A percentile compares a stretch with the other conserved stretches of the same genome.
Conservation (phyloP, 2,329 filamentous ascomycete species). For the Neofusicoccum laricinum region DNA sequence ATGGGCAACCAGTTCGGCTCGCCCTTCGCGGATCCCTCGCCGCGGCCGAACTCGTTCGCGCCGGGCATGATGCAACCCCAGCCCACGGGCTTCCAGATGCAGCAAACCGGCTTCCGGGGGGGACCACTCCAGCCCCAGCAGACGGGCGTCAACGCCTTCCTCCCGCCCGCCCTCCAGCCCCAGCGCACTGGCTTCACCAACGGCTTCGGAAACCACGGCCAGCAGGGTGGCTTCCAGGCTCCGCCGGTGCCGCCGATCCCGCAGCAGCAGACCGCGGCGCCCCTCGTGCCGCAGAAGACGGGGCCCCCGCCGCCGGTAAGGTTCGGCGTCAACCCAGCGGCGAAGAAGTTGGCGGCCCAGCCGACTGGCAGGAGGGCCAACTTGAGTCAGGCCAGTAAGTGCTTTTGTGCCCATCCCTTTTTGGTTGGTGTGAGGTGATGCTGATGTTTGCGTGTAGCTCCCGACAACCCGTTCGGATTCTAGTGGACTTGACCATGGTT, state of each 20-base stretch:
- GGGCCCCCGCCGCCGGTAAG: slow-evolving; percentile 83
- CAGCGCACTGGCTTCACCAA: slow-evolving; percentile 45
- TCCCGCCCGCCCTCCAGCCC: slow-evolving; percentile 49
- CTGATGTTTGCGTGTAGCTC: slow-evolving; percentile 47
- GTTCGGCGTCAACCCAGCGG: slow-evolving; percentile 73
- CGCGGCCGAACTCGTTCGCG: slow-evolving; percentile 8
- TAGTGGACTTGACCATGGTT: slow-evolving; percentile 31
- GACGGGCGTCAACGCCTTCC: slow-evolving; percentile 52
- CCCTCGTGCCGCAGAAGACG: slow-evolving; percentile 74
- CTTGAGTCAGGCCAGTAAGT: slow-evolving; percentile 93
- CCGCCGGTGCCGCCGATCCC: slow-evolving; percentile 57
- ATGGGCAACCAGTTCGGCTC: slow-evolving; percentile 40
- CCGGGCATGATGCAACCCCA: not conserved
- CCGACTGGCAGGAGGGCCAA: slow-evolving; percentile 88
- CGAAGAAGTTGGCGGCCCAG: slow-evolving; percentile 79
- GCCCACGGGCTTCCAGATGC: slow-evolving; percentile 24
- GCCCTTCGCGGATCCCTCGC: slow-evolving; percentile 39
- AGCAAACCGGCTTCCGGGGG: slow-evolving; percentile 26
- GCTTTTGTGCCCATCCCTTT: slow-evolving; percentile 3
- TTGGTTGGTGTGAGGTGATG: not conserved
- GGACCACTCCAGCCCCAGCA: slow-evolving; percentile 49
- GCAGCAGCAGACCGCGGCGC: slow-evolving; percentile 57
- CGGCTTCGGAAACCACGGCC: slow-evolving; percentile 36
- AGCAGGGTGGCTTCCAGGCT: slow-evolving; percentile 41
- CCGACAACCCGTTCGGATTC: slow-evolving; percentile 70